phyloP scores from a whole-genome alignment of 768 basidiomycete species.

The Gelatoporia subvermispora region DNA sequence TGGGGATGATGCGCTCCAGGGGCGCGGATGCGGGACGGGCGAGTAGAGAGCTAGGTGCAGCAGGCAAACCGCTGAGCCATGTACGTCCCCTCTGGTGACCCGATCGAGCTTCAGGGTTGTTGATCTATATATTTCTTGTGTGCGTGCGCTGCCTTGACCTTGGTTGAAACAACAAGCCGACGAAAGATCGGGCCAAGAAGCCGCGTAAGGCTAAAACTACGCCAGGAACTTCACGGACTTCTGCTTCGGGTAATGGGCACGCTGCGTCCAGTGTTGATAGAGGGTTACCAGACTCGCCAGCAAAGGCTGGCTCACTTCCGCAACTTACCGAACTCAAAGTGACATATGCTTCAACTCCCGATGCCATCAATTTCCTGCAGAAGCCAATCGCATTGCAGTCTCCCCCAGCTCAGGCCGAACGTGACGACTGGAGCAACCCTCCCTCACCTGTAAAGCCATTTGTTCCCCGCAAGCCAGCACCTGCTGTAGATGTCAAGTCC shows the following conservation, averaged over 20 bases:
- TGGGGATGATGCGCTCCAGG: constrained; percentile 25
- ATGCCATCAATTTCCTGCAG: neutral
- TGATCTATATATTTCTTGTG: constrained; percentile 9
- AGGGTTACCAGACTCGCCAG: neutral
- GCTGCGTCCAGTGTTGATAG: neutral
- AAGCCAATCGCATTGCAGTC: neutral
- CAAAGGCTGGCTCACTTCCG: neutral
- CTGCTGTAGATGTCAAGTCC: constrained; percentile 1
- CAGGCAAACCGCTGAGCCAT: constrained; percentile 72
- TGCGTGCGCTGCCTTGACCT: constrained; percentile 10
- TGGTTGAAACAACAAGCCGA: constrained; percentile 46
- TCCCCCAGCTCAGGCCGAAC: neutral
- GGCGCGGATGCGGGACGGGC: constrained; percentile 20
- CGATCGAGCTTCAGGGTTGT: constrained; percentile 19
- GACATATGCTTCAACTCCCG: neutral
- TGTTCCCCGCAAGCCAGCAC: constrained; percentile 3
- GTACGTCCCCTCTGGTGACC: constrained; percentile 77
- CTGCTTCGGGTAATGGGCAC: neutral
- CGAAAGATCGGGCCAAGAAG: constrained; percentile 68
- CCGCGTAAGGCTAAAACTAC: constrained; percentile 45
- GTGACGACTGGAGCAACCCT: neutral
- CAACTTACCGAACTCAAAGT: neutral
- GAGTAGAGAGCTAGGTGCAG: constrained; percentile 25
- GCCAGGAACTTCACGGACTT: neutral
- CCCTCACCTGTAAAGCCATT: neutral